Evolutionary conservation across 2,329 filamentous ascomycete genomes (phyloP).

Genomic region (Epichloe typhina): DNA sequence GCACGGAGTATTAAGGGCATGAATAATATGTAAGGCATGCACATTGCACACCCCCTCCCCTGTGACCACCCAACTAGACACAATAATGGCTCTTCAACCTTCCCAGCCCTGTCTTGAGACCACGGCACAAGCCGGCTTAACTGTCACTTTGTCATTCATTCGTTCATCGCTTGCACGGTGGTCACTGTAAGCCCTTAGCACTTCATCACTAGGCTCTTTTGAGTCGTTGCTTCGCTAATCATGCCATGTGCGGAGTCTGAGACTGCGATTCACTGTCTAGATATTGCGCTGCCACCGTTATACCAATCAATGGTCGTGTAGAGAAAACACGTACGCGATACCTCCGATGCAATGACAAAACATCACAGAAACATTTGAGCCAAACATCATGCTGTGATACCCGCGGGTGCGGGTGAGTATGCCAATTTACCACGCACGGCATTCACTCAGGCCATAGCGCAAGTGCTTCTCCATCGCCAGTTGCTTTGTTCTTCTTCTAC

Average conservation of each 20-base stretch:
- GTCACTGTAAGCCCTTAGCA: background rate
- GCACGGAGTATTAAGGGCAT: too few relatives aligned
- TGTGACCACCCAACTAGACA: background rate
- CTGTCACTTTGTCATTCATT: background rate
- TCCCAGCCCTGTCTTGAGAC: background rate
- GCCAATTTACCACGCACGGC: background rate
- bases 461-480: background rate
- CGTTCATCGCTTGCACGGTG: background rate
- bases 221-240: background rate
- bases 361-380: too few relatives aligned
- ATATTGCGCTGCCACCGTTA: background rate
- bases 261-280: constrained; percentile 4
- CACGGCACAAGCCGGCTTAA: background rate
- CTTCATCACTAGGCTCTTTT: background rate
- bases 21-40: background rate
- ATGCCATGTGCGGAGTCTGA: background rate
- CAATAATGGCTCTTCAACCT: background rate
- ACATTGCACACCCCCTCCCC: background rate
- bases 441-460: background rate
- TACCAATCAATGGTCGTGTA: background rate
- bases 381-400: background rate
- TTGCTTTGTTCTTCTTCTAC: background rate
- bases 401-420: background rate
- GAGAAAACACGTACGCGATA: background rate
- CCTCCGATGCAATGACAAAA: background rate